Percentiles rank a stretch among this genome's conserved stretches.
These are phyloP conservation scores for Globisporangium cederbergense DNA, from an alignment of 352 stramenopile genomes.

Conservation along the genomic window DNA sequence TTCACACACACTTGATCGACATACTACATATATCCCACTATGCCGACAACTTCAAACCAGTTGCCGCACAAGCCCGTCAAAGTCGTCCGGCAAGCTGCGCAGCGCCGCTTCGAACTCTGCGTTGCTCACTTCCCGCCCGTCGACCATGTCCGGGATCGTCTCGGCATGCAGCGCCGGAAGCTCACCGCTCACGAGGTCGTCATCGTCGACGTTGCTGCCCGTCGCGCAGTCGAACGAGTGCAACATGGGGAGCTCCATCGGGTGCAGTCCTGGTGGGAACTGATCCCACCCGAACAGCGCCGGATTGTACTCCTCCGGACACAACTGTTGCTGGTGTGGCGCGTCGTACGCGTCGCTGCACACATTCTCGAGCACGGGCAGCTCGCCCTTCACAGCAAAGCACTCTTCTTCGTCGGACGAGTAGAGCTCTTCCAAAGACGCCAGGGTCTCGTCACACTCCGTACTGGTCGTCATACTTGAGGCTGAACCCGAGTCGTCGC, in stretches of 20 bases:
- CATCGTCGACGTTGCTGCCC: neutral
- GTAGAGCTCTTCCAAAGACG: conserved; percentile 11
- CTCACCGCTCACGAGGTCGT: neutral
- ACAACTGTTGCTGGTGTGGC: neutral
- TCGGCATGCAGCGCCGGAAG: conserved; percentile 3
- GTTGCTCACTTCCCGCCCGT: neutral
- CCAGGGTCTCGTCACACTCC: conserved; percentile 8
- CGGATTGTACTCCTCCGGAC: neutral
- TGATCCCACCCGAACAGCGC: conserved; percentile 10
- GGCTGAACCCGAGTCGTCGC: neutral
- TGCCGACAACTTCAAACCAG: neutral
- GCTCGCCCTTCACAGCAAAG: conserved; percentile 9
- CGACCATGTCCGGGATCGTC: neutral
- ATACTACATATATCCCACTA: neutral
- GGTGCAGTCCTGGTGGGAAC: neutral
- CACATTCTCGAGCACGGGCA: conserved; percentile 2
- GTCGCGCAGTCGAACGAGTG: neutral
- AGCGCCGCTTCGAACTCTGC: neutral
- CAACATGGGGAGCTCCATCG: conserved; percentile 2
- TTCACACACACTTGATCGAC: neutral
- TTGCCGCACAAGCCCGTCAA: conserved; percentile 10
- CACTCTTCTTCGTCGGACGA: neutral
- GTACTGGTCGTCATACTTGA: conserved; percentile 7
- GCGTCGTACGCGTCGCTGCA: neutral
- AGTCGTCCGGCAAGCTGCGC: conserved; percentile 4